Evolutionary conservation across 768 basidiomycete species (phyloP), one percentile per base, ranked within the genome.

Genomic region (Russula sp.): DNA sequence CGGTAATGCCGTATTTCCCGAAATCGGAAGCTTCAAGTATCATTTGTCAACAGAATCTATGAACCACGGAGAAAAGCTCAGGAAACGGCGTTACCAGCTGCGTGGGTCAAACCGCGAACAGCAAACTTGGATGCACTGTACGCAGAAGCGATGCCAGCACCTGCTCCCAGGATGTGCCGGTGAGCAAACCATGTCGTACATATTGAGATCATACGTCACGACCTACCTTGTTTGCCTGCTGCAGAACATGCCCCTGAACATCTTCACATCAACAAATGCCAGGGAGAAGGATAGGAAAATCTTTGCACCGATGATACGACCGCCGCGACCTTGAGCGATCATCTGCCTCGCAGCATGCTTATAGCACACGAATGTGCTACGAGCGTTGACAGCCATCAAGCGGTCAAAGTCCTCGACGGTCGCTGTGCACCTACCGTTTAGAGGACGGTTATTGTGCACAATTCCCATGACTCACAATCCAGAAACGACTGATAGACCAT

Each of bases 121-220:
- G 71, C 71, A 50, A 72, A 72, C 54, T 72, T 72, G 55, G 55
- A 61, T 22, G 70, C 59, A 13, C 49, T 52, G 52, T 72, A 72
- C 2, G 54, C 30, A 13, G 57, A 0, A 18, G 30, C n/a, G 36
- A 46, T 11, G 20, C 20, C 11, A 4, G 20, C 13, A 24, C 57
- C 65, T 68, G 2, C 28, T 30, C 50, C 9, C 26, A 44, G 6
- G 10, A 28, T 18, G 24, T 46, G 48, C 2, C 30, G 7, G 10
- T 3, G 10, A 34, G 11, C 2, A 2, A 61, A 20, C 38, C 13
- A 22, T 36, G 7, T 11, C 40, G 30, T 9, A 1, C 24, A 34
- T 5, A 57, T 10, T 0, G 13, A 8, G n/a, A 44, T 54, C 18
- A 30, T 4, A 5, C 42, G 46, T 40, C 9, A 26, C 30, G 11